Conservation (phyloP, 1,284 basidiomycete species). For the Phaffia rhodozyma region DNA sequence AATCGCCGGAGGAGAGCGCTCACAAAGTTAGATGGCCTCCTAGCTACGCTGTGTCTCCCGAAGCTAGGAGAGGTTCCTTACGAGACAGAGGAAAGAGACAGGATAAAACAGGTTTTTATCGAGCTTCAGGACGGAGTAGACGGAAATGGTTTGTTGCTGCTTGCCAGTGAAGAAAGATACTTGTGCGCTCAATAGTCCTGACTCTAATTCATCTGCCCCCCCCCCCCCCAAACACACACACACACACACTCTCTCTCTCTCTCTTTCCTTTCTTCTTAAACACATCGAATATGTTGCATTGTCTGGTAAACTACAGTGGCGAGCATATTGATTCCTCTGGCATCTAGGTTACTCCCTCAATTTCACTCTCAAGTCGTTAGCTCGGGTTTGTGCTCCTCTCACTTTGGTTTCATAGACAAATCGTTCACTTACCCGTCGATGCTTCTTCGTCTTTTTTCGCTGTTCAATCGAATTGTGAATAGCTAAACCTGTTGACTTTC, state of each 20-base stretch:
- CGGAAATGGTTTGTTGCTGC: neutral
- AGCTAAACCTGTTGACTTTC: neutral
- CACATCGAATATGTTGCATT: neutral
- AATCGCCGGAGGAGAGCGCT: constrained; percentile 10
- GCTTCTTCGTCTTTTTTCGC: neutral
- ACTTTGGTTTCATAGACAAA: neutral
- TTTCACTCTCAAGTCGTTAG: constrained; percentile 8
- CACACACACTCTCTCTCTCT: neutral
- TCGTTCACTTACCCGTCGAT: neutral
- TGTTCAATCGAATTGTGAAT: neutral
- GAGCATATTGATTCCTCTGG: constrained; percentile 4
- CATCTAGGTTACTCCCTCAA: neutral
- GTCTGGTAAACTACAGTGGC: neutral
- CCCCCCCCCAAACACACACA: neutral
- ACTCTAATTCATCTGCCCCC: no score
- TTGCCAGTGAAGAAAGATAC: neutral
- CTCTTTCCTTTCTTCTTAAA: neutral
- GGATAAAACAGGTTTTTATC: constrained; percentile 3
- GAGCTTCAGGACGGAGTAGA: constrained; percentile 9
- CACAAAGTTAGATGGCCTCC: constrained; percentile 7
- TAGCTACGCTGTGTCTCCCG: constrained; percentile 10
- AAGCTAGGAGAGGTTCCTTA: neutral
- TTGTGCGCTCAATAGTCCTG: no score
- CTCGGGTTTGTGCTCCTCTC: neutral
- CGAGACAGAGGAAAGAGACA: neutral